Conservation (phyloP, 805 yeast genomes). For the Suhomyces canberraensis region DNA sequence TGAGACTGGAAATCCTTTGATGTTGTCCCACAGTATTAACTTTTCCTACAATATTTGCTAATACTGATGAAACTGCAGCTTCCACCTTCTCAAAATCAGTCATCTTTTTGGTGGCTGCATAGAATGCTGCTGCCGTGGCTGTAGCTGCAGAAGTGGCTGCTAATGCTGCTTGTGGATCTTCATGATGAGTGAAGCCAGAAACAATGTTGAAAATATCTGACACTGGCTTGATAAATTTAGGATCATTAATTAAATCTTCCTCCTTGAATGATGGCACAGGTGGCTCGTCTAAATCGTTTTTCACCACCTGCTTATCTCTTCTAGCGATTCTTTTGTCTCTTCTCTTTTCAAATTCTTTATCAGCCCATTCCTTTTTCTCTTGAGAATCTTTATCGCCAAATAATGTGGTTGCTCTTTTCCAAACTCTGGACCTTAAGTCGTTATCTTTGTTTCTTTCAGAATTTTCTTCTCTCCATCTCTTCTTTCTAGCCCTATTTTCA, state of each 20-base stretch:
- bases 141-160: conserved; percentile 36
- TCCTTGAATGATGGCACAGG: conserved; percentile 13
- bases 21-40: conserved; percentile 19
- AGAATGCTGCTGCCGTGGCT: conserved; percentile 37
- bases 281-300: conserved; percentile 16
- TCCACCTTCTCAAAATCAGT: conserved; percentile 21
- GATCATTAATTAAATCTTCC: conserved; percentile 20
- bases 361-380: conserved; percentile 66
- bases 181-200: conserved; percentile 30
- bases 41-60: conserved; percentile 22
- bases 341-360: conserved; percentile 65
- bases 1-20: conserved; percentile 21
- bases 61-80: conserved; percentile 19
- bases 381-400: conserved; percentile 61
- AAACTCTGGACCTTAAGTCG: conserved; percentile 76
- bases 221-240: conserved; percentile 22
- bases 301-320: conserved; percentile 12
- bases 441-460: conserved; percentile 80
- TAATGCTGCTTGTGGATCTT: conserved; percentile 31
- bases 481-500: conserved; percentile 75
- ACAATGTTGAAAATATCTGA: conserved; percentile 36
- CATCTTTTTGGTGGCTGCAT: conserved; percentile 21
- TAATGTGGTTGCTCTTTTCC: conserved; percentile 62
- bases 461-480: conserved; percentile 81
- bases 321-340: conserved; percentile 50